Evolutionary conservation across 2,329 filamentous ascomycete genomes (phyloP), one percentile per base, ranked within the genome.

Genomic region (Colletotrichum zoysiae): DNA sequence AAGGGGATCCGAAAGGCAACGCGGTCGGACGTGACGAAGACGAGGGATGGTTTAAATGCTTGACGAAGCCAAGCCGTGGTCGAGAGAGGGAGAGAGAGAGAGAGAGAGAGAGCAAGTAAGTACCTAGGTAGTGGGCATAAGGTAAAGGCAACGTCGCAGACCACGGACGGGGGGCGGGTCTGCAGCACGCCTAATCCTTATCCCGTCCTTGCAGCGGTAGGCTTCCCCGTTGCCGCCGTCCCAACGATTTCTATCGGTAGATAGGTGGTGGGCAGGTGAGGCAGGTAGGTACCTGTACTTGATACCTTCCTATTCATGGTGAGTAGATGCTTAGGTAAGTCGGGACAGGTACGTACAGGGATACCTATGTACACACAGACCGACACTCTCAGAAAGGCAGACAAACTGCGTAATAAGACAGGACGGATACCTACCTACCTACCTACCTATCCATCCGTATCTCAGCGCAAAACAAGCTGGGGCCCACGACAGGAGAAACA

Each of bases 121-220:
- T 23, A 30, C 7, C 9, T n/a, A 23, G 57, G n/a, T n/a, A 23
- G 57, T 46, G 53, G 38, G 65, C 60, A 61, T 60, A 55, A 69
- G 70, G 66, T 56, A 70, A 46, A 71, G 58, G 69, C 69, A 71
- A 71, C 58, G 65, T 71, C 65, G 55, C 48, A 56, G 63, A 30
- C 67, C 51, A 66, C 62, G 53, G 56, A 64, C 61, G 9, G 50
- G 61, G 50, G 55, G 18, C n/a, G 20, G 11, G 55, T 23, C 33
- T 16, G 55, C 38, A 14, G 56, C 56, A 58, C 6, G 40, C 56
- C 56, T 58, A 42, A 58, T 58, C 14, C 56, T 58, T 58, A 58
- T 58, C 55, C 40, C n/a, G 46, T 30, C 16, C 60, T 63, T 63
- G 60, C 60, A 63, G 60, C 60, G 60, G 60, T 63, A 40, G 8